These are phyloP conservation scores for Bimuria novae-zelandiae DNA, from an alignment of 2,329 filamentous ascomycete genomes.

Conservation along the genomic window DNA sequence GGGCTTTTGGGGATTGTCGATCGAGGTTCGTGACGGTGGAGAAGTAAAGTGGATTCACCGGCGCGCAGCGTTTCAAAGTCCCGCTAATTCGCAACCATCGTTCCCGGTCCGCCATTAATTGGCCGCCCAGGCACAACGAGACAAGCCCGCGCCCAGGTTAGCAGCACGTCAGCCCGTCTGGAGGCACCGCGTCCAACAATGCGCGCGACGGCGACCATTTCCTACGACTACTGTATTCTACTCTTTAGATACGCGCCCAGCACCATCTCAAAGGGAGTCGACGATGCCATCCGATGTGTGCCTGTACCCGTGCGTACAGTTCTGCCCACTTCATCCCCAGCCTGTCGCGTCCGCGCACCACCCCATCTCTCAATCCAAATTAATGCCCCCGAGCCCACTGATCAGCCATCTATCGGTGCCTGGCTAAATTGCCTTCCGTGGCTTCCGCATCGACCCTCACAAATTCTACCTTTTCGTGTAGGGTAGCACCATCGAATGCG, in stretches of 20 bases:
- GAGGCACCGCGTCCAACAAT: no score
- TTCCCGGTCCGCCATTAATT: neutral
- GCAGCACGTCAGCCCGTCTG: constrained; percentile 30
- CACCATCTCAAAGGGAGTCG: no score
- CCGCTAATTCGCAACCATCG: constrained; percentile 5
- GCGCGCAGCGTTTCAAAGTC: no score
- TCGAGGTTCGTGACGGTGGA: no score
- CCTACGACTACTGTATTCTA: no score
- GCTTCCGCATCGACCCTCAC: neutral
- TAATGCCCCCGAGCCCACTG: neutral
- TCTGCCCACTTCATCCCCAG: no score
- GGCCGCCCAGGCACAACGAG: neutral
- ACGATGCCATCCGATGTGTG: neutral
- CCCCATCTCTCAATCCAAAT: neutral
- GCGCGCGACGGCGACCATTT: no score
- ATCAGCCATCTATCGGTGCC: neutral
- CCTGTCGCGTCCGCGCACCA: neutral
- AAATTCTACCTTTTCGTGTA: neutral
- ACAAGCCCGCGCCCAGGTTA: constrained; percentile 22
- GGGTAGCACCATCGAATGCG: no score
- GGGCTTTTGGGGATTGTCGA: no score
- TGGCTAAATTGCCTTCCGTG: neutral
- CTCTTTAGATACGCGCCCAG: no score
- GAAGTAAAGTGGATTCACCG: no score
- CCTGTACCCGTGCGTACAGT: neutral